A percentile compares a stretch with the other conserved stretches of the same genome.
Conservation (phyloP, 352 stramenopile genomes). For the Globisporangium acanthophoron region DNA sequence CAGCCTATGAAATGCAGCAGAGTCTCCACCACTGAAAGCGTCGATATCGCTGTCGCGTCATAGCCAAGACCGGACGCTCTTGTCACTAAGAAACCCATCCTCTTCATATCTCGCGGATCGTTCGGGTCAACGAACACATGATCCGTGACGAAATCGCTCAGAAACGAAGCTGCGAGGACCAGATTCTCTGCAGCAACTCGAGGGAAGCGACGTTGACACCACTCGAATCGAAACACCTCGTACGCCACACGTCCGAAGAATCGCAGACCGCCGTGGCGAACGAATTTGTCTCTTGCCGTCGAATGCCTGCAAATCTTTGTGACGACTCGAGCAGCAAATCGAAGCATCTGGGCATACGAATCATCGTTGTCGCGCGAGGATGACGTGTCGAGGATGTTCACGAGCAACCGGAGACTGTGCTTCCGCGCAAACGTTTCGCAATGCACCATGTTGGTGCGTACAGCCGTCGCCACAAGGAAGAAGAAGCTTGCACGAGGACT, state of each 20-base stretch:
- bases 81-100: conserved; percentile 7
- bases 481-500: conserved; percentile 18
- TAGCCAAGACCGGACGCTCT: too few relatives aligned
- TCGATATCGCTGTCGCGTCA: neutral
- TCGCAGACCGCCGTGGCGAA: conserved; percentile 17
- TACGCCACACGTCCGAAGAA: conserved; percentile 20
- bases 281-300: conserved; percentile 16
- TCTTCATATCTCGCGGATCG: conserved; percentile 2
- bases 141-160: conserved; percentile 17
- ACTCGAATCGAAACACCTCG: conserved; percentile 5
- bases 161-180: conserved; percentile 21
- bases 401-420: conserved; percentile 16
- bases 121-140: conserved; percentile 2
- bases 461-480: conserved; percentile 17
- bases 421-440: conserved; percentile 23
- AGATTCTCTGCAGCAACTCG: conserved; percentile 18
- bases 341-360: conserved; percentile 15
- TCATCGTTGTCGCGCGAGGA: conserved; percentile 1
- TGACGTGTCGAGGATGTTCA: conserved; percentile 4
- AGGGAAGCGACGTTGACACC: neutral
- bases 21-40: conserved; percentile 6
- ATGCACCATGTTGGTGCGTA: conserved; percentile 23
- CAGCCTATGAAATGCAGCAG: conserved; percentile 7
- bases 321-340: conserved; percentile 18
- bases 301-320: conserved; percentile 20